These are phyloP conservation scores for Psilocybe azurescens DNA, from an alignment of 768 basidiomycete genomes.

Conservation along the genomic window DNA sequence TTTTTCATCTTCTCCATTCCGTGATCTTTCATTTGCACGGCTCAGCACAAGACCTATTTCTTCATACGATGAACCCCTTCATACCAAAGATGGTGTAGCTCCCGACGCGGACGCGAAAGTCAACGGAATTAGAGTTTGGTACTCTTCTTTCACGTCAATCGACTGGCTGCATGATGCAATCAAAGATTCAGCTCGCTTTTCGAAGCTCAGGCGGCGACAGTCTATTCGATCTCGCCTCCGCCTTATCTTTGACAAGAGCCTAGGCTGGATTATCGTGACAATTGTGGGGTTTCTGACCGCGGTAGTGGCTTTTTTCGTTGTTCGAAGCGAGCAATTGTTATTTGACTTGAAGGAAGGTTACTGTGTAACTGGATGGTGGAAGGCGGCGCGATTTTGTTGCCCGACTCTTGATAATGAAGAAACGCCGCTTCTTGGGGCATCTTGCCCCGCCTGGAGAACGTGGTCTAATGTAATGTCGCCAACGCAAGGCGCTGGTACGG, in stretches of 20 bases:
- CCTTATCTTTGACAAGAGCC: slow-evolving; percentile 72
- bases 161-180: slow-evolving; percentile 98
- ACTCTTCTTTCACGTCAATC: slow-evolving; percentile 87
- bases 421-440: slow-evolving; percentile 26
- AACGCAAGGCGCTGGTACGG: slow-evolving; percentile 40
- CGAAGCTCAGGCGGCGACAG: slow-evolving; percentile 67
- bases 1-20: slow-evolving; percentile 43
- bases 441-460: slow-evolving; percentile 72
- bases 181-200: slow-evolving; percentile 87
- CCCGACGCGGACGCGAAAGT: slow-evolving; percentile 64
- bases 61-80: slow-evolving; percentile 67
- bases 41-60: slow-evolving; percentile 66
- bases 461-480: slow-evolving; percentile 69
- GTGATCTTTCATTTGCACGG: slow-evolving; percentile 41
- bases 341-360: slow-evolving; percentile 95
- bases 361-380: slow-evolving; percentile 73
- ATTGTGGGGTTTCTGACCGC: slow-evolving; percentile 89
- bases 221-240: slow-evolving; percentile 71
- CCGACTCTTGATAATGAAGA: slow-evolving; percentile 37
- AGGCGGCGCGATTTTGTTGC: slow-evolving; percentile 86
- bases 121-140: slow-evolving; percentile 92
- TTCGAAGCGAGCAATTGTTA: slow-evolving; percentile 84
- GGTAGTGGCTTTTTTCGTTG: slow-evolving; percentile 83
- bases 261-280: slow-evolving; percentile 91
- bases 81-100: slow-evolving; percentile 40